These are phyloP conservation scores for Prosopis cineraria DNA, from an alignment of 306 rosid species.

Conservation along the genomic window DNA sequence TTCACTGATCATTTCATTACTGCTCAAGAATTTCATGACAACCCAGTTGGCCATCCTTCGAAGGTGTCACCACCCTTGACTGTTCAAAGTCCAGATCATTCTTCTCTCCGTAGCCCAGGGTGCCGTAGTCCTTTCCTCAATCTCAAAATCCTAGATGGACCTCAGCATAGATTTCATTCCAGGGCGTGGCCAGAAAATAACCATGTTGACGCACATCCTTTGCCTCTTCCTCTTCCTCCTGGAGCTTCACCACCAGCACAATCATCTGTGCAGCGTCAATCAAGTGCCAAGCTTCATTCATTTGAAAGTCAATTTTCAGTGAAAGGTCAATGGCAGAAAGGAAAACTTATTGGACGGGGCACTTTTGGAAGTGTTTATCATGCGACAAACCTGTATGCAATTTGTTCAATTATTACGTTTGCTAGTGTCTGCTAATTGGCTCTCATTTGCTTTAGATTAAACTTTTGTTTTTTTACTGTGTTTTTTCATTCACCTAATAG, in stretches of 20 bases:
- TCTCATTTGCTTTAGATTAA: constrained; percentile 26
- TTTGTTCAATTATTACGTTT: background rate
- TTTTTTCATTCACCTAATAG: constrained; percentile 44
- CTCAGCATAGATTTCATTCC: constrained; percentile 31
- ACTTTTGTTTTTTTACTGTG: constrained; percentile 21
- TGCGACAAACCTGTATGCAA: constrained; percentile 74
- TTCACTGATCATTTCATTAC: constrained; percentile 34
- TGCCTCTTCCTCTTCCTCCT: constrained; percentile 97
- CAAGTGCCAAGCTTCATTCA: constrained; percentile 32
- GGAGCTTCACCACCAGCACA: constrained; percentile 44
- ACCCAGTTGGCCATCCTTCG: constrained; percentile 25
- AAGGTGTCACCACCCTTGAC: constrained; percentile 39
- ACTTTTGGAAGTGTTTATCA: constrained; percentile 88
- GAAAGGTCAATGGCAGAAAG: constrained; percentile 92
- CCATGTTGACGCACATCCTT: constrained; percentile 70
- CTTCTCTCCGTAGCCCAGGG: constrained; percentile 61
- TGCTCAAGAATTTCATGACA: constrained; percentile 47
- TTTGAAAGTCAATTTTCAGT: constrained; percentile 49
- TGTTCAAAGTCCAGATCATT: constrained; percentile 48
- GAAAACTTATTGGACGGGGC: constrained; percentile 90
- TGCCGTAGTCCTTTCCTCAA: constrained; percentile 35
- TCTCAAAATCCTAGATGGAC: constrained; percentile 47
- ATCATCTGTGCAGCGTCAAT: constrained; percentile 40
- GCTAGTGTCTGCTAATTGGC: constrained; percentile 22
- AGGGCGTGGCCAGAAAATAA: constrained; percentile 54